phyloP scores from a whole-genome alignment of 2,329 filamentous ascomycete species.

The Dactylonectria macrodidyma region DNA sequence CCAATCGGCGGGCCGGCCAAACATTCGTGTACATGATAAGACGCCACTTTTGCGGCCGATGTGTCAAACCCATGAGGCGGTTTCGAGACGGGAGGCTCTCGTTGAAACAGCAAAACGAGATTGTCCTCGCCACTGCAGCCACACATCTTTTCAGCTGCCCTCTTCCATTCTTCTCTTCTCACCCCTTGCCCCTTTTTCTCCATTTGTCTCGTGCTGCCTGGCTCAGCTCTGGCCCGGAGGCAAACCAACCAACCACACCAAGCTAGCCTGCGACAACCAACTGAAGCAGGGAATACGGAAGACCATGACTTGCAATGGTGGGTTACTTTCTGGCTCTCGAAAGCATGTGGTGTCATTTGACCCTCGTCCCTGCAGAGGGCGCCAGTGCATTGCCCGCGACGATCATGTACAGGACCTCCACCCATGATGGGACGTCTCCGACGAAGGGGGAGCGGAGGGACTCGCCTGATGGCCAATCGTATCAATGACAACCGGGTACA shows the following conservation, averaged over 20 bases:
- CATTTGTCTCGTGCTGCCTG: neutral
- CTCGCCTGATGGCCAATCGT: constrained; percentile 18
- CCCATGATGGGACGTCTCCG: constrained; percentile 26
- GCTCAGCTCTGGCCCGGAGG: constrained; percentile 4
- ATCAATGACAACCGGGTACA: neutral
- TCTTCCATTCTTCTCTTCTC: neutral
- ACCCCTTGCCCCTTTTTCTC: too few relatives aligned
- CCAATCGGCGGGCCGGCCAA: constrained; percentile 20
- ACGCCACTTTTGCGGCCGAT: constrained; percentile 33
- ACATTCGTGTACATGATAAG: constrained; percentile 14
- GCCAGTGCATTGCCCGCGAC: constrained; percentile 8
- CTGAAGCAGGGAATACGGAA: constrained; percentile 11
- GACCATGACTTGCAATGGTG: constrained; percentile 30
- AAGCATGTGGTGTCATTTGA: constrained; percentile 36
- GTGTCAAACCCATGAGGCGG: constrained; percentile 34
- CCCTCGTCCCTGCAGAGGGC: constrained; percentile 40
- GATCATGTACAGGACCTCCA: constrained; percentile 16
- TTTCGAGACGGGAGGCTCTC: constrained; percentile 4
- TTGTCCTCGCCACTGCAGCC: neutral
- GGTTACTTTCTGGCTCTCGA: constrained; percentile 28
- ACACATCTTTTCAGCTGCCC: neutral
- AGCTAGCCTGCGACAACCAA: constrained; percentile 5
- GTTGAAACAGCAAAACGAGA: neutral
- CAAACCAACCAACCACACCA: constrained; percentile 1
- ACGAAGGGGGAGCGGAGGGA: constrained; percentile 16